Percentiles rank a stretch among this genome's conserved stretches.
Conservation (phyloP, 208 protist species). For the Chromosphaera perkinsii region DNA sequence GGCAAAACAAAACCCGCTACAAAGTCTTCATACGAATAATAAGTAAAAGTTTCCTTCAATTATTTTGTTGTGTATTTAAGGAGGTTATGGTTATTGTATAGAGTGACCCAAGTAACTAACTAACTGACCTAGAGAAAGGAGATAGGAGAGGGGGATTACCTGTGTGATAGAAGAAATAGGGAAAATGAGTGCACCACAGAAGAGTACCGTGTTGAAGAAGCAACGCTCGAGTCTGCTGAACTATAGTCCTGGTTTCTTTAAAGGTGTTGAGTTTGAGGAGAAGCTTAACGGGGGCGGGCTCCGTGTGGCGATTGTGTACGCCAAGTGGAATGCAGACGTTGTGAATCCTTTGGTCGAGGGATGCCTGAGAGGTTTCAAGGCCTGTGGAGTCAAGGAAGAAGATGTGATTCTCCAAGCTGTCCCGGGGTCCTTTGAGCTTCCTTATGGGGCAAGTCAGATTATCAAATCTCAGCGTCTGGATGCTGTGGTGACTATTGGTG, state of each 20-base stretch:
- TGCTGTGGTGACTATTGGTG: slow-evolving; percentile 34
- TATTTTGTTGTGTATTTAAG: no score
- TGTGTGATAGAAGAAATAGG: no score
- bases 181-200: no score
- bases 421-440: slow-evolving; percentile 36
- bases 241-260: slow-evolving; percentile 8
- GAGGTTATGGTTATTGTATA: no score
- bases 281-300: slow-evolving; percentile 1
- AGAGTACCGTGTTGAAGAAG: no score
- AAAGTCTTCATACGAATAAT: no score
- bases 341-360: slow-evolving; percentile 22
- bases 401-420: slow-evolving; percentile 31
- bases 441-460: slow-evolving; percentile 13
- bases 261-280: slow-evolving; percentile 6
- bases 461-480: slow-evolving; percentile 13
- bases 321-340: slow-evolving; percentile 37
- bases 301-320: slow-evolving; percentile 32
- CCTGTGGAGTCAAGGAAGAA: slow-evolving; percentile 15
- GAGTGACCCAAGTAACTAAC: no score
- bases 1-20: no score
- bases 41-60: no score
- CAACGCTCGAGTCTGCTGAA: no score
- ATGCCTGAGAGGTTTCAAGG: slow-evolving; percentile 1
- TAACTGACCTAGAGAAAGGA: no score
- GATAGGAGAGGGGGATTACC: no score